Conservation (phyloP, 441 rosid genomes). For the Pelargonium myrrhifolium region DNA sequence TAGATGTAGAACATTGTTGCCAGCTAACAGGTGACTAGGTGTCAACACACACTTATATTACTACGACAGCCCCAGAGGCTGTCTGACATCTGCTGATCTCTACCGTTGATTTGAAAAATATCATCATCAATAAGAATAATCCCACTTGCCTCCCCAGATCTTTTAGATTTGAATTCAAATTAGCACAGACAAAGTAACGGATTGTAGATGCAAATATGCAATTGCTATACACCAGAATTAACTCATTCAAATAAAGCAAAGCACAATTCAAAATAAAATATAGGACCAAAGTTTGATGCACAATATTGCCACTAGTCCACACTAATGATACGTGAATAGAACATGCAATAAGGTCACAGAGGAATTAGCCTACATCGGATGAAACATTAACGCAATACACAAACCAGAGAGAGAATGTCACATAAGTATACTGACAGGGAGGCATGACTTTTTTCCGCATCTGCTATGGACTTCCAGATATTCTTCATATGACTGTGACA, state of each 20-base stretch:
- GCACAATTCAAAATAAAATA: background rate
- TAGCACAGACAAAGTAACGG: background rate
- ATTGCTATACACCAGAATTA: background rate
- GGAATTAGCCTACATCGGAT: background rate
- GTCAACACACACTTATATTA: no score
- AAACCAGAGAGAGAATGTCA: background rate
- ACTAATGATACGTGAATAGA: background rate
- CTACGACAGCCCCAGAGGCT: no score
- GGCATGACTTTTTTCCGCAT: constrained; percentile 49
- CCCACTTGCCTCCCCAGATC: background rate
- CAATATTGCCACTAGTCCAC: no score
- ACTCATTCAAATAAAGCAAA: background rate
- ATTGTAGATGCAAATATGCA: background rate
- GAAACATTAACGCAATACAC: background rate
- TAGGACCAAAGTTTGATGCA: no score
- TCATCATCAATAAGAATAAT: background rate
- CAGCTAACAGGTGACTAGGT: no score
- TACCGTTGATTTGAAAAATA: background rate
- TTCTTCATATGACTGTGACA: constrained; percentile 89
- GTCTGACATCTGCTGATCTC: no score
- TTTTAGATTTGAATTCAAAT: no score
- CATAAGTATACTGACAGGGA: constrained; percentile 50
- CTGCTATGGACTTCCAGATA: constrained; percentile 78
- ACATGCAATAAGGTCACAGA: background rate
- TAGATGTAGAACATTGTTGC: no score